Evolutionary conservation across 2,329 filamentous ascomycete species (phyloP).

Genomic region (Lecanicillium sp.): DNA sequence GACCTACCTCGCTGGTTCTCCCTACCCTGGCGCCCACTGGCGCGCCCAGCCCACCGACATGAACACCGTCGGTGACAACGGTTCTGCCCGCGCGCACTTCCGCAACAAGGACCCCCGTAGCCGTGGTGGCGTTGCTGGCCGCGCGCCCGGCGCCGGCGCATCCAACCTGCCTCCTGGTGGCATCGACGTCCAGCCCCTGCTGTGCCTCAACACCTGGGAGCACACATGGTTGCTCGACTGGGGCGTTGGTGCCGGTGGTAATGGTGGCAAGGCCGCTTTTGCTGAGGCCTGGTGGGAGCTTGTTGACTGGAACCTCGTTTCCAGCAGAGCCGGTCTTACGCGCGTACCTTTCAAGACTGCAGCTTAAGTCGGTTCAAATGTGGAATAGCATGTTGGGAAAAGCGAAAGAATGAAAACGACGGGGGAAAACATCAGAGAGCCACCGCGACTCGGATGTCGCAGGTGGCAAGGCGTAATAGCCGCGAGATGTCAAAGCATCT

Average conservation of each 20-base stretch:
- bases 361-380: neutral
- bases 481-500: neutral
- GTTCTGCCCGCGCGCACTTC: slow-evolving; percentile 33
- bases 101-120: no score
- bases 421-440: neutral
- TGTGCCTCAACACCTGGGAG: slow-evolving; percentile 96
- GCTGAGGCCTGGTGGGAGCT: slow-evolving; percentile 79
- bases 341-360: slow-evolving; percentile 30
- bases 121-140: no score
- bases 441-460: neutral
- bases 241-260: slow-evolving; percentile 48
- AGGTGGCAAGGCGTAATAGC: neutral
- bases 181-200: slow-evolving; percentile 63
- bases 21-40: slow-evolving; percentile 79
- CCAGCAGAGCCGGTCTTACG: slow-evolving; percentile 29
- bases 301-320: slow-evolving; percentile 79
- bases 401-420: neutral
- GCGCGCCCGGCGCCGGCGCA: slow-evolving; percentile 19
- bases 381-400: neutral
- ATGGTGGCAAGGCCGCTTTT: slow-evolving; percentile 68
- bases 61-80: slow-evolving; percentile 51
- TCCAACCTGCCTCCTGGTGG: slow-evolving; percentile 55
- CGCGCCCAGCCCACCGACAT: slow-evolving; percentile 64
- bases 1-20: slow-evolving; percentile 88
- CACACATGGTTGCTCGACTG: slow-evolving; percentile 87